phyloP scores from a whole-genome alignment of 2,329 filamentous ascomycete species.

The Neonectria coccinea region DNA sequence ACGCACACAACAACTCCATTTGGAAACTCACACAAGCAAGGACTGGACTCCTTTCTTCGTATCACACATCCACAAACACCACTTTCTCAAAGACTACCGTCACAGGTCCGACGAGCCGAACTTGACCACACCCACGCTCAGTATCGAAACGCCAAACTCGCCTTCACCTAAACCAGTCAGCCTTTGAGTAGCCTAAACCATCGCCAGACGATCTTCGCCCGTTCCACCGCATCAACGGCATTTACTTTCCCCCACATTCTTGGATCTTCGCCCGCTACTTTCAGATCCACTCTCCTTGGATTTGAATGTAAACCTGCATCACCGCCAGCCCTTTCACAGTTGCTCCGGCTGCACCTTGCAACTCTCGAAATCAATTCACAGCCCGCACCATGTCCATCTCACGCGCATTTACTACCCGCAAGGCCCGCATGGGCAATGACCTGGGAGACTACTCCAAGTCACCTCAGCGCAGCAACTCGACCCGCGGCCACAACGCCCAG shows the following conservation, averaged over 20 bases:
- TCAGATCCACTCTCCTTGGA: constrained; percentile 6
- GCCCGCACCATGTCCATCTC: constrained; percentile 64
- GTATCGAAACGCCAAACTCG: constrained; percentile 30
- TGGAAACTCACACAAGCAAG: constrained; percentile 38
- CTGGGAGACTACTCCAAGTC: constrained; percentile 55
- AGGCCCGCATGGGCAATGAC: constrained; percentile 65
- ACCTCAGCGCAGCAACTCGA: constrained; percentile 64
- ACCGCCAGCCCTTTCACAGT: constrained; percentile 7
- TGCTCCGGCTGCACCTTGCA: constrained; percentile 14
- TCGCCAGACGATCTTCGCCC: constrained; percentile 14
- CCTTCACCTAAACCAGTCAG: constrained; percentile 29
- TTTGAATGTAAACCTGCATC: constrained; percentile 11
- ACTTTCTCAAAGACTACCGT: constrained; percentile 11
- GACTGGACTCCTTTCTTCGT: constrained; percentile 46
- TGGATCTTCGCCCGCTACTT: constrained; percentile 1
- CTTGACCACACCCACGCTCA: constrained; percentile 25
- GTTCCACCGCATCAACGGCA: constrained; percentile 3
- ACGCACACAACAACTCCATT: constrained; percentile 31
- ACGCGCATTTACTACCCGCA: constrained; percentile 78
- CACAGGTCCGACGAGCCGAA: neutral
- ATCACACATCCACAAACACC: constrained; percentile 32
- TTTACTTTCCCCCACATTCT: constrained; percentile 21
- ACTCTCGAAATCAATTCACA: constrained; percentile 26
- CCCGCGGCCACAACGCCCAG: constrained; percentile 55
- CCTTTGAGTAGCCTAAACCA: constrained; percentile 40